Evolutionary conservation across 164 flowering plant species (phyloP), one percentile per base, ranked within the genome.

Genomic region (Brasenia schreberi): DNA sequence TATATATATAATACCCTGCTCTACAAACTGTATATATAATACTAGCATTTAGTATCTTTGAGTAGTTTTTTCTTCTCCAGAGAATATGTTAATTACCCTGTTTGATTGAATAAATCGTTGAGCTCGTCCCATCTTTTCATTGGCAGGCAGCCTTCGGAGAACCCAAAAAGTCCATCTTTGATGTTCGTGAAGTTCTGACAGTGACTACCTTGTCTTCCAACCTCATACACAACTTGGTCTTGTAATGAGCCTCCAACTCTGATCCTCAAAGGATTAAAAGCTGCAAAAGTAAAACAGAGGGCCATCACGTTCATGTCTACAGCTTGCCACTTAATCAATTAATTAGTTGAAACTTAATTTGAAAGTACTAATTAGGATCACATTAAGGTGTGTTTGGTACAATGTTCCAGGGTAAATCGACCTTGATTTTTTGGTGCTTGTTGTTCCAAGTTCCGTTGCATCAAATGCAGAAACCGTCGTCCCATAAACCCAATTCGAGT

Each of bases 231-330:
- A 43, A 91, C 86, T 83, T 77, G 93, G 76, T 94, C 96, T 83
- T 94, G 96, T 78, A 94, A 75, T 43, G 96, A 86, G 39, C 97
- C 97, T 70, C 96, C 96, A 59, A 91, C 69, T 76, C 97, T 79
- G 77, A 91, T 78, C 81, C 97, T 87, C 79, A 89, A 74, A 67
- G 60, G 73, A 74, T 73, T 66, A 74, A 91, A 94, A 73, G 99
- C 96, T 94, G 72, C 67, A 59, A 68, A 66, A 39, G 63, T 68
- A 76, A 62, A 0, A 44, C 45, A 49, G 19, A 61, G 67, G 67
- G 56, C 56, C 10, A 49, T 49, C 56, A 49, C 14, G 39, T 4
- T 33, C 39, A 33, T 33, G 39, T 33, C 39, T 33, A 33, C 39
- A 33, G 39, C 39, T 33, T 33, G 27, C 27, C 27, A 23, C 27